These are phyloP conservation scores for Botrytis byssoidea DNA, from an alignment of 2,329 filamentous ascomycete genomes.

Conservation along the genomic window DNA sequence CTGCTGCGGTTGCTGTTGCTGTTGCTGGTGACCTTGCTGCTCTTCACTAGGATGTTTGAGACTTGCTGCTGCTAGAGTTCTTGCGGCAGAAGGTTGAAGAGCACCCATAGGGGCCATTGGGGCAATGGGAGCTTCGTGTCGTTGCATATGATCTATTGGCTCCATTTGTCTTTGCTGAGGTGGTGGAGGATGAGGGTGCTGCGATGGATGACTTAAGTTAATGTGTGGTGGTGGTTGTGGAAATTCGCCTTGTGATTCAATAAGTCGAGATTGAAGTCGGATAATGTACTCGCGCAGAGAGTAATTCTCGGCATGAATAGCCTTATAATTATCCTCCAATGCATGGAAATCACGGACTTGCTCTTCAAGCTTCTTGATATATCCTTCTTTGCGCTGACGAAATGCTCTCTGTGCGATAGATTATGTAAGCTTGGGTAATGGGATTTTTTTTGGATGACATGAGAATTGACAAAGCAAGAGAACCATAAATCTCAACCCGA, in stretches of 20 bases:
- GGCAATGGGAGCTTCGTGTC: conserved; percentile 34
- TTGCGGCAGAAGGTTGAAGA: conserved; percentile 41
- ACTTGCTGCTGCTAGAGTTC: conserved; percentile 38
- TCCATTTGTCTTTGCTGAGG: conserved; percentile 34
- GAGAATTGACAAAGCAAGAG: conserved; percentile 41
- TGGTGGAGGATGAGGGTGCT: conserved; percentile 45
- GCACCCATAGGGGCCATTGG: conserved; percentile 40
- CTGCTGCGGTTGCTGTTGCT: conserved; percentile 26
- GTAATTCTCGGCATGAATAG: conserved; percentile 85
- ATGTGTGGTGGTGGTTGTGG: conserved; percentile 81
- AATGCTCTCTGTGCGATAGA: conserved; percentile 74
- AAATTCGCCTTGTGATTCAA: conserved; percentile 80
- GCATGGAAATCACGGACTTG: conserved; percentile 79
- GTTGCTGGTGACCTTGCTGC: conserved; percentile 27
- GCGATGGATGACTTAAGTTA: conserved; percentile 64
- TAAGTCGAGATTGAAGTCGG: conserved; percentile 78
- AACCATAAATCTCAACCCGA: conserved; percentile 27
- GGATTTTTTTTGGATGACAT: conserved; percentile 38
- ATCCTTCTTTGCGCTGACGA: conserved; percentile 93
- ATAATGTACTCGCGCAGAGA: conserved; percentile 90
- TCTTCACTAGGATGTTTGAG: conserved; percentile 35
- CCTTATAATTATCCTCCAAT: conserved; percentile 75
- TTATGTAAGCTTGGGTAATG: conserved; percentile 37
- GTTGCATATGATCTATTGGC: conserved; percentile 28
- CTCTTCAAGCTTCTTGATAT: conserved; percentile 96